These are phyloP conservation scores for Oryza officinalis DNA, from an alignment of 176 grass and related monocot genomes.

Conservation along the genomic window DNA sequence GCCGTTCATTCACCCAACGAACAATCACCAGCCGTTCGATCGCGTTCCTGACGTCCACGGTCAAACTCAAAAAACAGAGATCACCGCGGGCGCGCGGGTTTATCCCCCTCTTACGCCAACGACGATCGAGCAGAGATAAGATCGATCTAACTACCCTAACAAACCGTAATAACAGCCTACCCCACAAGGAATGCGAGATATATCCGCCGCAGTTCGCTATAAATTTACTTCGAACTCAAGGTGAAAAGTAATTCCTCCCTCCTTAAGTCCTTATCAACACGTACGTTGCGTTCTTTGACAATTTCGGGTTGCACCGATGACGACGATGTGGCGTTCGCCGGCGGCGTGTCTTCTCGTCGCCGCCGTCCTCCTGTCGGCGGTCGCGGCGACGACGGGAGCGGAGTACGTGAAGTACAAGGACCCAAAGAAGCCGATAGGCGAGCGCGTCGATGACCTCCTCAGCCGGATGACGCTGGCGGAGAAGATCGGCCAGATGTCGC, in stretches of 20 bases:
- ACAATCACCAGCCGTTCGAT: no score
- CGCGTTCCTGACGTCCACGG: neutral
- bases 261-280: neutral
- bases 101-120: neutral
- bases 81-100: neutral
- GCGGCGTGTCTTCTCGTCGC: slow-evolving; percentile 28
- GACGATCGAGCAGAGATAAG: neutral
- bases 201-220: neutral
- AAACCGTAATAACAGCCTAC: no score
- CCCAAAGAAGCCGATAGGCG: slow-evolving; percentile 49
- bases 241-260: neutral
- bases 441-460: slow-evolving; percentile 65
- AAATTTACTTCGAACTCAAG: neutral
- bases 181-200: neutral
- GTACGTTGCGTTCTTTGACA: neutral
- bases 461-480: slow-evolving; percentile 78
- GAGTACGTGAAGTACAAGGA: slow-evolving; percentile 72
- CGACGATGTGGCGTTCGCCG: slow-evolving; percentile 46
- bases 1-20: no score
- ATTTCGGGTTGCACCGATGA: neutral
- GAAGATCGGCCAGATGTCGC: slow-evolving; percentile 92
- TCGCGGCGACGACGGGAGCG: neutral
- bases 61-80: neutral
- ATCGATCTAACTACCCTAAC: neutral
- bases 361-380: slow-evolving; percentile 5